These are phyloP conservation scores for Gossypium aridum DNA, from an alignment of 441 rosid species.

Conservation along the genomic window DNA sequence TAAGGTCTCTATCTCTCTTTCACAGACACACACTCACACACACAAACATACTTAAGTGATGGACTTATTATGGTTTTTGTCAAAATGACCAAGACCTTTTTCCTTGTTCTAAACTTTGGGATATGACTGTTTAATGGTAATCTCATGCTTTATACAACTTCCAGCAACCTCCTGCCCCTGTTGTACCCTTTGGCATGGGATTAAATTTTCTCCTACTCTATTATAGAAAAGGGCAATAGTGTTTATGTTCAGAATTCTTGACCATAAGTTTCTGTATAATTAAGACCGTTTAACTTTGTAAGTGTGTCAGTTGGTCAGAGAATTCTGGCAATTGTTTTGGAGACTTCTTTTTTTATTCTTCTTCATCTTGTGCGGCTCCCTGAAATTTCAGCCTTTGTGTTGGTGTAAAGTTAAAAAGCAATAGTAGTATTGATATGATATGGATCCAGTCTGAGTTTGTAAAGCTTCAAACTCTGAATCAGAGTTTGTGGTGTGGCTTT, in stretches of 20 bases:
- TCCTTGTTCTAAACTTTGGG: background rate
- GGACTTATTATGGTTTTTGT: background rate
- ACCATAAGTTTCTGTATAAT: background rate
- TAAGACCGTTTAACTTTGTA: background rate
- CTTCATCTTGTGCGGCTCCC: background rate
- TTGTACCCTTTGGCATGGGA: background rate
- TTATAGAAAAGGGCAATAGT: background rate
- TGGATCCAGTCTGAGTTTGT: background rate
- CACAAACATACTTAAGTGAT: background rate
- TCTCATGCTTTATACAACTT: background rate
- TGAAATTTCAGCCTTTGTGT: background rate
- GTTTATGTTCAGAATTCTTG: background rate
- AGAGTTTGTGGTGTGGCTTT: background rate
- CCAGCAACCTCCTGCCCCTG: background rate
- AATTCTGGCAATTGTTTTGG: background rate
- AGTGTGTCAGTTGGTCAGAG: background rate
- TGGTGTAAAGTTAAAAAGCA: background rate
- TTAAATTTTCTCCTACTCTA: background rate
- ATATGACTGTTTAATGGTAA: background rate
- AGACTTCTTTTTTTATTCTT: background rate
- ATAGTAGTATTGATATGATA: background rate
- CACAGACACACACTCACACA: background rate
- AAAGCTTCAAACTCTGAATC: background rate
- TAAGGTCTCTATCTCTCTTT: conserved; percentile 46
- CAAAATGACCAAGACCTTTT: background rate